Evolutionary conservation across 257 asterid species (phyloP).

Genomic region (Solanum phureja): DNA sequence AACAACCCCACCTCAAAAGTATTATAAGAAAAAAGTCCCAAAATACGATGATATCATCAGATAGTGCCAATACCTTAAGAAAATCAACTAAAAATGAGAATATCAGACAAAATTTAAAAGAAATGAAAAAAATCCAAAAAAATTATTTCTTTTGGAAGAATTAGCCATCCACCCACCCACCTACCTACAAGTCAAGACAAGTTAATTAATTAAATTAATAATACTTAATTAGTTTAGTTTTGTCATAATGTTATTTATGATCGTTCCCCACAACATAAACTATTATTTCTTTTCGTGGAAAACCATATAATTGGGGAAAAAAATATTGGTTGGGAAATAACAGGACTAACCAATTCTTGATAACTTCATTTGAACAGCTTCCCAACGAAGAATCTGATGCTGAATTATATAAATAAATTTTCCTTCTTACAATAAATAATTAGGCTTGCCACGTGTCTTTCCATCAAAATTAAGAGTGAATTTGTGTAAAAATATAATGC

Average conservation of each 20-base stretch:
- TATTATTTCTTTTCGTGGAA: background rate
- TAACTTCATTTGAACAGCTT: background rate
- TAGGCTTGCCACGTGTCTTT: background rate
- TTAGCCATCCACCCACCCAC: slow-evolving; percentile 8
- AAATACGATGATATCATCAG: background rate
- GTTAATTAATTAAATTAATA: background rate
- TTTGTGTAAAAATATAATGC: too few species aligned
- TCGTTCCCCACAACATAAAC: background rate
- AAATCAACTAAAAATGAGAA: background rate
- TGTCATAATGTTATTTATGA: slow-evolving; percentile 1
- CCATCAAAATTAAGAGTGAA: too few species aligned
- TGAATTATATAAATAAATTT: background rate
- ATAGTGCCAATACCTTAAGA: background rate
- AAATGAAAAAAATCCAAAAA: background rate
- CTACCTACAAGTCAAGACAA: background rate
- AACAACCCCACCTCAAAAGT: background rate
- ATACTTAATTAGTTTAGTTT: background rate
- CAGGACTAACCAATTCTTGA: background rate
- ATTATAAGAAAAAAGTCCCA: background rate
- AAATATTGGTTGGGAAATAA: background rate
- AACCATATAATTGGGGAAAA: background rate
- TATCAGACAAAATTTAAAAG: background rate
- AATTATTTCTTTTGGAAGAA: background rate
- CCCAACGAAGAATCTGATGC: background rate
- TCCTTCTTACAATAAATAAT: background rate